Base-by-base conservation (phyloP, 495 filamentous ascomycete genomes). In the Penicillium dipodomyicola region DNA sequence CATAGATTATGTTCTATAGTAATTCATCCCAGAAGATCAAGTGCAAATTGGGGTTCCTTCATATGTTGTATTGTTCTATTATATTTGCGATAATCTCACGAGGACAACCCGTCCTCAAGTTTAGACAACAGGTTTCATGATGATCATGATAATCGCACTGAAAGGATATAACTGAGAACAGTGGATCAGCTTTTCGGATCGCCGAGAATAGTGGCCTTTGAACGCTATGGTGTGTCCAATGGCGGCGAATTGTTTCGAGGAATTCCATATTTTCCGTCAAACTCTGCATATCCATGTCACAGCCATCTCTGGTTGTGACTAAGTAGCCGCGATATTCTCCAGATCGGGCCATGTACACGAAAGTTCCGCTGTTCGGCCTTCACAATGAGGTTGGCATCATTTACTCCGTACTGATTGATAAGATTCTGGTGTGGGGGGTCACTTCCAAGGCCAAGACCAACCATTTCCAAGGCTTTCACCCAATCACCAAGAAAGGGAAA, bases 401-500 rank as follows among this genome's bases (percentile, higher is more conserved):
- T 59, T 56, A 67, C n/a, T n/a, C n/a, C n/a, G n/a, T n/a, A n/a
- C 64, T 68, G 66, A 67, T 68, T 68, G 66, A 68, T 68, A 68
- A 68, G 61, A 60, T 55, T 42, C 49, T 54, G 39, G 33, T 45
- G 5, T 59, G 51, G 40, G 47, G 58, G 40, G 33, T 14, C 9
- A 6, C 15, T 33, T 33, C 11, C 10, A 4, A 33, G 11, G 54
- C 60, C 39, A 61, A 61, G 49, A 53, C 41, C 15, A 15, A 49
- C 20, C 29, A 29, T 20, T n/a, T 46, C 20, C 17, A 41, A n/a
- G 12, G 11, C 1, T 12, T n/a, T n/a, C n/a, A n/a, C n/a, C n/a
- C 35, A n/a, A 22, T 54, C 2, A 54, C 14, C 30, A 41, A 46
- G 29, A 45, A 25, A 32, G 52, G 22, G 25, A 23, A 44, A 3